Evolutionary conservation across 2,329 filamentous ascomycete genomes (phyloP), one percentile per base, ranked within the genome.

Genomic region (Fusarium sp.): DNA sequence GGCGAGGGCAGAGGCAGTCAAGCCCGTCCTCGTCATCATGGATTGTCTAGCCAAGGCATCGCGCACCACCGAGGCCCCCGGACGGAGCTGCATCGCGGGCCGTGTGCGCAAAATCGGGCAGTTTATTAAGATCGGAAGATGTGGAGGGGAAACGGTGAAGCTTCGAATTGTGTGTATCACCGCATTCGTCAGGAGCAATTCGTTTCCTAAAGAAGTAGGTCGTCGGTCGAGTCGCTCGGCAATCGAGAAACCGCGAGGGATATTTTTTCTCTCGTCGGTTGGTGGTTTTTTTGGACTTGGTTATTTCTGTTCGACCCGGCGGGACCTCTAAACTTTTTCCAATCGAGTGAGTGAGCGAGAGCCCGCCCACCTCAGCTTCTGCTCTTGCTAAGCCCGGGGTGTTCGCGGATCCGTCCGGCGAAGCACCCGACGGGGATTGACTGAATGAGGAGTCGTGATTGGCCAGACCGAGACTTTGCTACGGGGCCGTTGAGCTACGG

Each of bases 51-150:
- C 73, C 70, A 79, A 76, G 74, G 84, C 83, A 76, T 83, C 81
- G 68, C 85, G 83, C 78, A 90, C 85, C 83, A 83, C 82, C 77
- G 85, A 85, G 81, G 88, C 86, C 84, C 88, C 86, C 70, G 85
- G 83, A 81, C 85, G 87, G 81, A 90, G 85, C 83, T 86, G 88
- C 88, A 91, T 91, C 67, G 69, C 71, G 54, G 54, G 68, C 52
- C 23, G 43, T 50, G 59, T 69, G 48, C 64, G 45, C 64, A 60
- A 34, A 57, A 32, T 52, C 48, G 48, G 48, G 59, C 13, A 48
- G 59, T 43, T 43, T 27, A 66, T 61, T 32, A 62, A 37, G 63
- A 41, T 72, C 59, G 43, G 62, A 60, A 58, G 41, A 34, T 56
- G 14, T 35, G 34, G 58, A 71, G 62, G 50, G 37, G 61, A 43